Evolutionary conservation across 306 rosid genomes (phyloP).

Genomic region (Biancaea sappan): DNA sequence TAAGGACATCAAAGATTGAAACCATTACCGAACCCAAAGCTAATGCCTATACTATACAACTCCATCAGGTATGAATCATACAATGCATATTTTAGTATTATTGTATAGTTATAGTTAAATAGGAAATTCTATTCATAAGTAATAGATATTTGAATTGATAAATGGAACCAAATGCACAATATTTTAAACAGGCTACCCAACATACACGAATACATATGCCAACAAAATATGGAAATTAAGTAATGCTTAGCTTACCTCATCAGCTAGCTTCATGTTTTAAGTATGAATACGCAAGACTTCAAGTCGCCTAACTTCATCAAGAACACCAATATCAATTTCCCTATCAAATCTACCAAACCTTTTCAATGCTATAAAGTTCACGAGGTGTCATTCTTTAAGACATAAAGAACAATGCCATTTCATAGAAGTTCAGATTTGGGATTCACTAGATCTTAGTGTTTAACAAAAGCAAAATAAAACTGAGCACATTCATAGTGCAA

Average conservation of each 20-base stretch:
- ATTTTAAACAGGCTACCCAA: neutral
- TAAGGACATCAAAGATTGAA: constrained; percentile 11
- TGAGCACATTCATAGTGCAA: too few species aligned
- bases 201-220: neutral
- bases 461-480: too few species aligned
- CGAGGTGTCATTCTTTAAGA: too few species aligned
- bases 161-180: constrained; percentile 5
- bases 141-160: neutral
- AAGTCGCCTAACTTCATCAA: constrained; percentile 70
- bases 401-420: constrained; percentile 70
- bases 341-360: constrained; percentile 77
- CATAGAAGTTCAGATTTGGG: too few species aligned
- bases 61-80: neutral
- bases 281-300: constrained; percentile 76
- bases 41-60: neutral
- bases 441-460: too few species aligned
- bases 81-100: neutral
- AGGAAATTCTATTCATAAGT: neutral
- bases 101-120: neutral
- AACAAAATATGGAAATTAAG: neutral
- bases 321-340: constrained; percentile 77
- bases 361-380: constrained; percentile 66
- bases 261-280: constrained; percentile 75
- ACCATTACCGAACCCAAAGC: constrained; percentile 3
- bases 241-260: constrained; percentile 53